Conservation (phyloP, 192 early-diverging fungal species). For the Gonapodya prolifera region DNA sequence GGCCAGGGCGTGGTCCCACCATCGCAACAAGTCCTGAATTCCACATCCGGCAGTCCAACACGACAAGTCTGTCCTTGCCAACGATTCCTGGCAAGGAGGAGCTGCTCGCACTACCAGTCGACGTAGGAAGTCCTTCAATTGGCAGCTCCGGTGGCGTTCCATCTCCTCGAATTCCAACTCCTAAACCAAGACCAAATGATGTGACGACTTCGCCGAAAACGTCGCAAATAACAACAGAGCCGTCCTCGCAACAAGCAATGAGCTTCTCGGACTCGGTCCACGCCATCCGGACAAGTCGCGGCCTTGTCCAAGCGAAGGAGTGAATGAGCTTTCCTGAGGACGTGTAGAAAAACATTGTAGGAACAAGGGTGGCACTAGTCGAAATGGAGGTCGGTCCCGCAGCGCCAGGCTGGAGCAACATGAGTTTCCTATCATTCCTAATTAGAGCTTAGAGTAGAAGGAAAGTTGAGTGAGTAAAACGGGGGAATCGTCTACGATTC, state of each 20-base stretch:
- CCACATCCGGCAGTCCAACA: slow-evolving; percentile 81
- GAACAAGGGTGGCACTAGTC: slow-evolving; percentile 51
- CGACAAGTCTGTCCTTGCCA: slow-evolving; percentile 16
- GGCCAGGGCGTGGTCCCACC: slow-evolving; percentile 29
- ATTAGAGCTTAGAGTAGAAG: slow-evolving; percentile 55
- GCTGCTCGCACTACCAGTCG: background rate
- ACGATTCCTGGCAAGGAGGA: slow-evolving; percentile 63
- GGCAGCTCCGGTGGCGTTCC: slow-evolving; percentile 20
- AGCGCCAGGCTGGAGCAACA: slow-evolving; percentile 43
- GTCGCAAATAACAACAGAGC: slow-evolving; percentile 65
- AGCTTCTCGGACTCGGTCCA: slow-evolving; percentile 85
- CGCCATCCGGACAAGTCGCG: slow-evolving; percentile 76
- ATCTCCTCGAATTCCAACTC: background rate
- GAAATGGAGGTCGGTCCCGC: background rate
- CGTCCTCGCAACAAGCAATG: slow-evolving; percentile 77
- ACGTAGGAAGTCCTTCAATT: background rate
- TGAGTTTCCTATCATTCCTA: slow-evolving; percentile 76
- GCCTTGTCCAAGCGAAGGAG: slow-evolving; percentile 56
- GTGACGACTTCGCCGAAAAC: slow-evolving; percentile 62
- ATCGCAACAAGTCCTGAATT: slow-evolving; percentile 85
- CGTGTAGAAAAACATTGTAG: slow-evolving; percentile 73
- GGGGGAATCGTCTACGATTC: background rate
- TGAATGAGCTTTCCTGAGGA: slow-evolving; percentile 74
- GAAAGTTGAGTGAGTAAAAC: background rate
- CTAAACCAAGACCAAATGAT: slow-evolving; percentile 63